These are phyloP conservation scores for Meyerozyma sp. DNA, from an alignment of 1,139 yeast genomes.

Conservation along the genomic window DNA sequence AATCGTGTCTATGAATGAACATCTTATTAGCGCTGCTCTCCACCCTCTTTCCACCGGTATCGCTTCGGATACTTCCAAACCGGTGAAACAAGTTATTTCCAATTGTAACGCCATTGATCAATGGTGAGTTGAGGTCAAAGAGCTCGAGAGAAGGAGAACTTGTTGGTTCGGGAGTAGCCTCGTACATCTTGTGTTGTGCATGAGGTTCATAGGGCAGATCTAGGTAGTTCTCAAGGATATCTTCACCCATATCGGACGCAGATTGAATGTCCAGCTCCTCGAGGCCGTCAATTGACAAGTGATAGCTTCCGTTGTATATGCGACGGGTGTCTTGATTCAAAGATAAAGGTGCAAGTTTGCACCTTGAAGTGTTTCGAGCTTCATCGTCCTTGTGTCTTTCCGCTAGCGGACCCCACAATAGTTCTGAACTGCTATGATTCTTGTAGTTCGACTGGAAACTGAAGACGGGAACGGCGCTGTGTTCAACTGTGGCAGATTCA, in stretches of 20 bases:
- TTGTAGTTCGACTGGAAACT: neutral
- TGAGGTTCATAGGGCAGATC: constrained; percentile 17
- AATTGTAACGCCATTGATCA: constrained; percentile 33
- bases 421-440: neutral
- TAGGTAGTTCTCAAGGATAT: constrained; percentile 31
- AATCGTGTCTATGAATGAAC: constrained; percentile 14
- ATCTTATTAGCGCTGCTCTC: constrained; percentile 8
- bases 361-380: neutral
- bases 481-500: neutral
- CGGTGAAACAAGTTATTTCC: constrained; percentile 26
- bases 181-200: neutral
- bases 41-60: constrained; percentile 2
- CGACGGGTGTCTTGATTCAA: neutral
- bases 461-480: neutral
- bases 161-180: neutral
- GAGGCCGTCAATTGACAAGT: neutral
- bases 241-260: constrained; percentile 17
- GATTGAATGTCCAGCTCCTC: neutral
- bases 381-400: constrained; percentile 1
- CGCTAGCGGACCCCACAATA: neutral
- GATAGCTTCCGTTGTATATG: constrained; percentile 1
- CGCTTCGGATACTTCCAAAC: constrained; percentile 4
- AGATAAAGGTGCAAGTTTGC: neutral
- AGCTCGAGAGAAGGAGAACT: constrained; percentile 13
- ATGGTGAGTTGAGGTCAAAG: constrained; percentile 29